Evolutionary conservation across 305 asterid genomes (phyloP), one percentile per base, ranked within the genome.

Genomic region (Striga hermonthica): DNA sequence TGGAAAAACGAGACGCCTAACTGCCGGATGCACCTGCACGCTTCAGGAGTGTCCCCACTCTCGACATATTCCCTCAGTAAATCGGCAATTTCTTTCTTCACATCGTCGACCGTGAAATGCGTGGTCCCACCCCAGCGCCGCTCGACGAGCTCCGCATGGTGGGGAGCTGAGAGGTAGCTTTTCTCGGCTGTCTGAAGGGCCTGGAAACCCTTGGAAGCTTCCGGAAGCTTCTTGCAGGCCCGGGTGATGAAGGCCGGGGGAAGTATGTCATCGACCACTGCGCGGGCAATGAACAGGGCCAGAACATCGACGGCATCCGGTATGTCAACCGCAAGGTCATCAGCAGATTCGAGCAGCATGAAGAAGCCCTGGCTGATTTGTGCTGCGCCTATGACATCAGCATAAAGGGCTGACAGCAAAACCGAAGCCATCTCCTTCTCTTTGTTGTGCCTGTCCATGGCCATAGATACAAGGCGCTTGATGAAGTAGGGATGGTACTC

Each of bases 391-490:
- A 88, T 80, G 39, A 88, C 88, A 80, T 86, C 86, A 60, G 82
- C 87, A 77, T 88, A 88, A 58, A 88, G 86, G 31, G 87, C 83
- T 15, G 95, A 88, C 57, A 88, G 91, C 71, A 88, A 69, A 66
- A 88, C 96, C 8, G 96, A 88, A 64, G 96, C 86, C 96, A 88
- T 88, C 76, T 88, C 96, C 74, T 88, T 88, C 76, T 88, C 96
- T 79, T 86, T 88, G 76, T 88, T 79, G 67, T 84, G 82, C 67
- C 96, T 77, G 72, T 88, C 96, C 96, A 88, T 78, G 69, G 96
- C 86, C 76, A 88, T 75, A 56, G 96, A 88, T 66, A 88, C 81
- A 37, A 88, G 89, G 68, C 91, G 86, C 74, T 88, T 88, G 48
- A 86, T 72, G 49, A 88, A 82, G 77, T 88, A 88, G 4, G 91